Evolutionary conservation across 2,329 filamentous ascomycete species (phyloP), one percentile per base, ranked within the genome.

Genomic region (Cercospora berteroae): DNA sequence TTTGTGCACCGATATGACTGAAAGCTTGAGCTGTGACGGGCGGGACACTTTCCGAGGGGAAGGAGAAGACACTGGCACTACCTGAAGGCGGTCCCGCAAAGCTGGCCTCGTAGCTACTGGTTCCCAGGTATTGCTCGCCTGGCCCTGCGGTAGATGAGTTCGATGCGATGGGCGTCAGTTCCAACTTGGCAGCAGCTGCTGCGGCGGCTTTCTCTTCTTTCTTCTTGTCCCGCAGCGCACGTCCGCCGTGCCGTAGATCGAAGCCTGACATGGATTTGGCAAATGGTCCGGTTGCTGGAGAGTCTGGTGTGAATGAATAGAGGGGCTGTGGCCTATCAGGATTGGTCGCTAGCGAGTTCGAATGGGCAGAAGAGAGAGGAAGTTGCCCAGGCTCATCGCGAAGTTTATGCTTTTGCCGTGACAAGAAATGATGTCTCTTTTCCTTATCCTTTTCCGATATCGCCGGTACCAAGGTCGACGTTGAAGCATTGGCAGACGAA

Each of bases 211-310:
- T 85, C 67, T 84, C 83, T 72, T 84, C 83, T 68, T 83, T 84
- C 72, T 84, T 84, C 69, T 94, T 96, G 76, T 97, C 93, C 42
- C 91, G 86, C 56, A 94, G 79, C 6, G 89, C 90, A 50, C 90
- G 86, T 1, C 89, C 91, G 50, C 90, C 92, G 80, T 94, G 91
- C 61, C 92, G 85, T 27, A 94, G 81, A 78, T 94, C 92, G 52
- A 94, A 82, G 0, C 90, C 91, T 67, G 91, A 94, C 75, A 95
- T 91, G 3, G 90, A 90, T 80, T 95, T 96, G 42, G 89, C 85
- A 77, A 98, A 96, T 33, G 86, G 85, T 60, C 84, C 85, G 13
- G 89, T 87, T 0, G 86, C 89, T 1, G 91, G 90, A 68, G 89
- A 93, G 7, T 89, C 85, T 1, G 91, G 91, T 1, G 91, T 90